A percentile compares a stretch with the other conserved stretches of the same genome.
These are phyloP conservation scores for Fusarium nodosum DNA, from an alignment of 2,329 filamentous ascomycete genomes.

Conservation along the genomic window DNA sequence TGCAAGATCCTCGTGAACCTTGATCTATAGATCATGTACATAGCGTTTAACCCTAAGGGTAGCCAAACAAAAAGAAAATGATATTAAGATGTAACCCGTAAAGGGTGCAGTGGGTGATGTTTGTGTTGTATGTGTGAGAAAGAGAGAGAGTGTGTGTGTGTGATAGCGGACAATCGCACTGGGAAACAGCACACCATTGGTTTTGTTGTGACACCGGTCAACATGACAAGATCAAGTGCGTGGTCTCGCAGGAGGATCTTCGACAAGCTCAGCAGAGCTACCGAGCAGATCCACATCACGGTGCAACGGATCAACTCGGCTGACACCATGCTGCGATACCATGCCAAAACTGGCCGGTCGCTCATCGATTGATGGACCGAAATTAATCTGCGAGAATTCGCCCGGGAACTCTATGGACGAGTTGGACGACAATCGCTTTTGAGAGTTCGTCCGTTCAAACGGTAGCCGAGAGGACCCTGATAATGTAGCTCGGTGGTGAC, in stretches of 20 bases:
- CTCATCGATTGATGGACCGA: slow-evolving; percentile 58
- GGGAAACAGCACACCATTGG: neutral
- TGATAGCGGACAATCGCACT: neutral
- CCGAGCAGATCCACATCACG: slow-evolving; percentile 63
- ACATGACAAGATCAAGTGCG: slow-evolving; percentile 34
- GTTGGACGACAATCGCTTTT: slow-evolving; percentile 64
- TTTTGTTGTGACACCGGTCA: slow-evolving; percentile 7
- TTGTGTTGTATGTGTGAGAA: slow-evolving; percentile 4
- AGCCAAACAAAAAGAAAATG: slow-evolving; percentile 31
- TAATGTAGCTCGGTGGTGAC: slow-evolving; percentile 43
- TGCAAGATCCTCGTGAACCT: slow-evolving; percentile 34
- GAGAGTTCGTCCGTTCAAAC: slow-evolving; percentile 69
- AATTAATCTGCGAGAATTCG: slow-evolving; percentile 60
- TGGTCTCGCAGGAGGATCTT: slow-evolving; percentile 53
- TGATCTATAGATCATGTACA: slow-evolving; percentile 49
- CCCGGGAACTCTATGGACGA: slow-evolving; percentile 65
- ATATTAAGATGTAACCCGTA: slow-evolving; percentile 31
- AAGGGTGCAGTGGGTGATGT: slow-evolving; percentile 13
- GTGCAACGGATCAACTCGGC: slow-evolving; percentile 64
- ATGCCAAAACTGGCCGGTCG: slow-evolving; percentile 68
- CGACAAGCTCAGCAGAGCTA: slow-evolving; percentile 69
- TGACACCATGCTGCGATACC: slow-evolving; percentile 71
- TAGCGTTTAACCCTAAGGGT: slow-evolving; percentile 16
- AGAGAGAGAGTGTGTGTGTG: slow-evolving; percentile 7
- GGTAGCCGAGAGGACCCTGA: slow-evolving; percentile 59